A percentile compares a stretch with the other conserved stretches of the same genome.
Conservation (phyloP, 2,329 filamentous ascomycete species). For the Daldinia eschscholtzii region DNA sequence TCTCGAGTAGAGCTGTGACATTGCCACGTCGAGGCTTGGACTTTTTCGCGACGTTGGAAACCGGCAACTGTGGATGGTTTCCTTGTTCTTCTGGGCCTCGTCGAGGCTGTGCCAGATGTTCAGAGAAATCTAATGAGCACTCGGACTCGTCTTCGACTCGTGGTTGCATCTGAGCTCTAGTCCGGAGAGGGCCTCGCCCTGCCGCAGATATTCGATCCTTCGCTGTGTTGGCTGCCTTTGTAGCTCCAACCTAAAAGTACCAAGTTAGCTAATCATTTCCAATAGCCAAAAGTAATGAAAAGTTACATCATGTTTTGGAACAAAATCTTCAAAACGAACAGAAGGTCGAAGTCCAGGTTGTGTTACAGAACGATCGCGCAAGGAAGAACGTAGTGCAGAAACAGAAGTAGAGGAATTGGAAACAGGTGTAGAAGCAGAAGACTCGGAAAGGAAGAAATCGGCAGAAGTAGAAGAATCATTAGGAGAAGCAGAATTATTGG, state of each 20-base stretch:
- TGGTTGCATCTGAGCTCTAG: conserved; percentile 63
- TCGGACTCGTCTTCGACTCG: conserved; percentile 67
- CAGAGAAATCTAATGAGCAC: conserved; percentile 54
- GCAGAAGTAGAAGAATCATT: conserved; percentile 1
- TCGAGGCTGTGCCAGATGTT: conserved; percentile 22
- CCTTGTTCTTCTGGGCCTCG: conserved; percentile 24
- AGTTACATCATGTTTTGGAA: background rate
- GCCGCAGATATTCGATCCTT: conserved; percentile 14
- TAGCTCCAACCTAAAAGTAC: conserved; percentile 9
- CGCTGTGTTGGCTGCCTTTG: conserved; percentile 9
- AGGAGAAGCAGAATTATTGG: conserved; percentile 3
- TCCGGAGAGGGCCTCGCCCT: conserved; percentile 25
- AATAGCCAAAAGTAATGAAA: background rate
- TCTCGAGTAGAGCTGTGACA: conserved; percentile 53
- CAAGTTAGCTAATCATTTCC: background rate
- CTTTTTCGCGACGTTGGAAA: conserved; percentile 39
- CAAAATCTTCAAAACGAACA: conserved; percentile 14
- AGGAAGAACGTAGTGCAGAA: conserved; percentile 6
- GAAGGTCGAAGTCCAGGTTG: conserved; percentile 1
- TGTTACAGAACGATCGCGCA: conserved; percentile 9
- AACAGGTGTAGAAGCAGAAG: background rate
- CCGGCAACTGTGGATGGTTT: conserved; percentile 47
- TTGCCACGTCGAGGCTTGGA: conserved; percentile 49
- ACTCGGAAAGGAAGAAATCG: background rate
- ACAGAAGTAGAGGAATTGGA: conserved; percentile 1